Base-by-base conservation (phyloP, 2,329 filamentous ascomycete species). In the Neonectria magnoliae region DNA sequence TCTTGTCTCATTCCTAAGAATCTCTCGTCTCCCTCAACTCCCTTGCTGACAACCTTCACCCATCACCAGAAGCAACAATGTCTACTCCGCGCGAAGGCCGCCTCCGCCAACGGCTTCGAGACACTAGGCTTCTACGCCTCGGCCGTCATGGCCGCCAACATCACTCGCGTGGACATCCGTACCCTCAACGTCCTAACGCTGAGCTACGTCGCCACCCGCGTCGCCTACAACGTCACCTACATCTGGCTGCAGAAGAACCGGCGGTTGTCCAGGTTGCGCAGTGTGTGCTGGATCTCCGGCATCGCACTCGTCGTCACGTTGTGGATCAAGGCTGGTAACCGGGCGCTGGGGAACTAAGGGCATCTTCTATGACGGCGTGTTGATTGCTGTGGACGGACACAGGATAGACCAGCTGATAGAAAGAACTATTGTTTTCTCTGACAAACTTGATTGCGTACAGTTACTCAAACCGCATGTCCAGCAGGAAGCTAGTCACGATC, bases 71-170 rank as follows among this genome's bases (percentile, higher is more conserved):
- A 80, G 27, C 86, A 90, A 72, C 88, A 87, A 72, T 81, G 82
- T 57, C 79, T 85, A 31, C 74, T 88, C 45, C 83, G 86, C 54
- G 81, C 83, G 29, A 84, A 90, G 71, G 83, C 84, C 22, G 82
- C 83, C 5, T 70, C 76, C 6, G 71, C 76, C 42, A 85, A 85
- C 69, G 80, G 76, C 65, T 78, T 82, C 66, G 82, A 85, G 74
- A 81, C 80, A 3, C 65, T 85, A 11, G 81, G 80, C 52, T 70
- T 82, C 67, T 84, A 78, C 70, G 78, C 81, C 13, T 78, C 78
- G 3, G 79, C 74, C 44, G 77, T 86, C 18, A 75, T 81, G 41
- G 83, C 83, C 16, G 83, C 80, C 67, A 85, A 84, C 71, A 71
- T 75, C n/a, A 77, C 82, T 6, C 78, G 79, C 22, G 76, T 85